A percentile compares a stretch with the other conserved stretches of the same genome.
These are phyloP conservation scores for Vitis rupestris DNA, from an alignment of 164 flowering plant genomes.

Conservation along the genomic window DNA sequence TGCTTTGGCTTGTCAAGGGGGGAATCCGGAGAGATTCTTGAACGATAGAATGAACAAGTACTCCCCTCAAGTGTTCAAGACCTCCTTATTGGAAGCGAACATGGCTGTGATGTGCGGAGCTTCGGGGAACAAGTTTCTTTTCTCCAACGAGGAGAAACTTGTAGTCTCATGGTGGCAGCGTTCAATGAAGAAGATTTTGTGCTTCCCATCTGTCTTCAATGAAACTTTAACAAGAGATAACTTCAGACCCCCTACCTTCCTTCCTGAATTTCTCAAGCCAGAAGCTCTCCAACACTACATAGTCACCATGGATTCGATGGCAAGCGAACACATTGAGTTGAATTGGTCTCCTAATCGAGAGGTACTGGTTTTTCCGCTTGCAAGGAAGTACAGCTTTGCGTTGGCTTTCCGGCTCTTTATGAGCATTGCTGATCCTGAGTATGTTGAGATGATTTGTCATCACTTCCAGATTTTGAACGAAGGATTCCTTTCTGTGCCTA, in stretches of 20 bases:
- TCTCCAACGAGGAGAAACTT: conserved; percentile 11
- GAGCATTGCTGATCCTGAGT: conserved; percentile 5
- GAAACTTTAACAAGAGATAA: background rate
- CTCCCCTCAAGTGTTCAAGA: conserved; percentile 5
- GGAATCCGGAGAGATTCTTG: conserved; percentile 4
- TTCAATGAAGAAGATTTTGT: background rate
- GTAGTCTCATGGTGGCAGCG: conserved; percentile 7
- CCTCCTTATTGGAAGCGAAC: conserved; percentile 3
- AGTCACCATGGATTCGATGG: conserved; percentile 10
- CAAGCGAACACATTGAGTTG: conserved; percentile 1
- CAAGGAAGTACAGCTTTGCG: conserved; percentile 19
- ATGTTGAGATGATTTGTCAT: background rate
- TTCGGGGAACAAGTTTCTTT: conserved; percentile 16
- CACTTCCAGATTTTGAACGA: background rate
- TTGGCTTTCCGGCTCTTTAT: conserved; percentile 28
- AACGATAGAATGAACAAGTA: conserved; percentile 3
- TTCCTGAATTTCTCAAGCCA: conserved; percentile 8
- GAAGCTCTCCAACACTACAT: conserved; percentile 10
- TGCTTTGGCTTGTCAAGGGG: background rate
- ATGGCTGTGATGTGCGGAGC: conserved; percentile 10
- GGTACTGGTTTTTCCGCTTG: conserved; percentile 16
- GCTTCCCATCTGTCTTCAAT: background rate
- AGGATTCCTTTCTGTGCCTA: conserved; percentile 3
- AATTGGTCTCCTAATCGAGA: conserved; percentile 1
- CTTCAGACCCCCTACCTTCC: background rate